Percentiles rank a stretch among this genome's conserved stretches.
phyloP scores from a whole-genome alignment of 768 basidiomycete genomes.

The Russula emetica region DNA sequence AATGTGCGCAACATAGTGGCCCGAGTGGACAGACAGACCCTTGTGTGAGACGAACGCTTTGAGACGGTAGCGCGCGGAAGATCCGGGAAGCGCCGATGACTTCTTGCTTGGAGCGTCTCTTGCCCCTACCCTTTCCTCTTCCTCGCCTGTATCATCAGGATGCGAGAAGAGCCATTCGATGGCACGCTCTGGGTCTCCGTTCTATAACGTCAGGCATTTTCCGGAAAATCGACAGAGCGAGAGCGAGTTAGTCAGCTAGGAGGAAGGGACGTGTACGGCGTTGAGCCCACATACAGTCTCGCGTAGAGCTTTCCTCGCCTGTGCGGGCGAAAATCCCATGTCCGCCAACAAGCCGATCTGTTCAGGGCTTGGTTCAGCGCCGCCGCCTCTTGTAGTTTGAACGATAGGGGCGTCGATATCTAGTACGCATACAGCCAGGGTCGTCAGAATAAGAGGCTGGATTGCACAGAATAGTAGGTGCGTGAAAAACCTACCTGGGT shows the following conservation, averaged over 20 bases:
- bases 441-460: background rate
- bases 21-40: constrained; percentile 91
- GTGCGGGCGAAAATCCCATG: constrained; percentile 87
- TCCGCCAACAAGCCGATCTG: constrained; percentile 72
- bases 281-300: constrained; percentile 61
- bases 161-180: constrained; percentile 97
- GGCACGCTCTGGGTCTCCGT: constrained; percentile 74
- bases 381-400: constrained; percentile 28
- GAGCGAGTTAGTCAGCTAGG: background rate
- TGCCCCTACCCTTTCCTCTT: constrained; percentile 18
- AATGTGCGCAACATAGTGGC: constrained; percentile 87
- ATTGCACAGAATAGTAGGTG: background rate
- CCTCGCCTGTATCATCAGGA: constrained; percentile 79
- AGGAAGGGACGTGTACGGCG: too few relatives aligned
- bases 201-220: constrained; percentile 38
- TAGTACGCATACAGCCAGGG: constrained; percentile 32
- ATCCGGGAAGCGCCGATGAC: constrained; percentile 24
- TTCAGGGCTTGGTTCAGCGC: constrained; percentile 60
- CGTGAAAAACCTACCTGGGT: constrained; percentile 55
- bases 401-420: constrained; percentile 84
- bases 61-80: constrained; percentile 61
- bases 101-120: background rate
- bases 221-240: background rate
- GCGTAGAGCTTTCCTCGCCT: constrained; percentile 80
- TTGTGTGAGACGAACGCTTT: constrained; percentile 98